Conservation (phyloP, 73 alveolate genomes). For the Breviolum minutum region DNA sequence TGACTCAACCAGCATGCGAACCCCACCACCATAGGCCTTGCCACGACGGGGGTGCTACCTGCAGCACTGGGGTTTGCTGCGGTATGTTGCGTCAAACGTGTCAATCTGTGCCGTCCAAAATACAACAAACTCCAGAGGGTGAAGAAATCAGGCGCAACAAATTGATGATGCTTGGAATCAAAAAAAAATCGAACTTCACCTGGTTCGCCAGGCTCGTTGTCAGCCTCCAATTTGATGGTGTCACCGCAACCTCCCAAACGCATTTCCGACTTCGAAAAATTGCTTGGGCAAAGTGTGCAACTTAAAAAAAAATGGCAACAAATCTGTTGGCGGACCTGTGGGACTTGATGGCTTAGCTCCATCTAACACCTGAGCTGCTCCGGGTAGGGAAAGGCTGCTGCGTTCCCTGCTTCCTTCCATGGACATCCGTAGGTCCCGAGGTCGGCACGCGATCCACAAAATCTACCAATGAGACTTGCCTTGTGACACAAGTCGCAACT, state of each 20-base stretch:
- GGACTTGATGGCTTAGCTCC: constrained; percentile 12
- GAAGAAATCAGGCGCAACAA: too few species aligned
- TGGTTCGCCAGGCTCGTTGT: not conserved
- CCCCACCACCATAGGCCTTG: too few species aligned
- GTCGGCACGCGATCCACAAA: constrained; percentile 13
- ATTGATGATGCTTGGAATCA: too few species aligned
- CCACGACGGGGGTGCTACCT: too few species aligned
- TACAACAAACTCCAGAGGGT: too few species aligned
- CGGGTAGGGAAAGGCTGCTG: too few species aligned
- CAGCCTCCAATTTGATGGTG: constrained; percentile 6
- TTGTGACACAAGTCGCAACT: not conserved
- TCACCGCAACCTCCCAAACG: not conserved
- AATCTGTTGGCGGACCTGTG: not conserved
- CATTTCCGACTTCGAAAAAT: not conserved
- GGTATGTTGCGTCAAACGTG: not conserved
- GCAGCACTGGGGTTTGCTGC: too few species aligned
- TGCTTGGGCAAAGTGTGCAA: not conserved
- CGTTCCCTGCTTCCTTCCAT: too few species aligned
- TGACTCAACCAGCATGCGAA: too few species aligned
- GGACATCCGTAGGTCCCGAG: not conserved
- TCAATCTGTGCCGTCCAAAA: not conserved
- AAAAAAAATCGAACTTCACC: not conserved
- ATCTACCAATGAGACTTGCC: constrained; percentile 11
- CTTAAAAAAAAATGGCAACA: too few species aligned
- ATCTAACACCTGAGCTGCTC: constrained; percentile 1